Base-by-base conservation (phyloP, 75 land plant genomes). In the Picea glauca region DNA sequence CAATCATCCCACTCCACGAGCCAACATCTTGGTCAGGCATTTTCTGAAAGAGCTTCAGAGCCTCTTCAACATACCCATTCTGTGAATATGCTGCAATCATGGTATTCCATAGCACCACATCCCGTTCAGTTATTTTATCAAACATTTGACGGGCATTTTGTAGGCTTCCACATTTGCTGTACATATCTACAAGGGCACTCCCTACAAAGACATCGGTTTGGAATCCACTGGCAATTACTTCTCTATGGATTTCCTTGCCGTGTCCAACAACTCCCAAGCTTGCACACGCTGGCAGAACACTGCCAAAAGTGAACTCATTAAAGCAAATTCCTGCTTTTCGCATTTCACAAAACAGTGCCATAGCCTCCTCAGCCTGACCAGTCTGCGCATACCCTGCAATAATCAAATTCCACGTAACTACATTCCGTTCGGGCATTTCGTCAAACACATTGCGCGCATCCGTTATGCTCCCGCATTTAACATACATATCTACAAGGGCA, bases 1-100 rank as follows among this genome's bases (percentile, higher is more conserved):
- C 90, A 40, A 91, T 88, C 87, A 91, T 84, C 67, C 84, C 85
- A 80, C 84, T 91, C 93, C 93, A 91, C 68, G 88, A 88, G 32
- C 84, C 83, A 9, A 77, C 85, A 78, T 90, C 90, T 77, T 72
- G 80, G 32, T 85, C 86, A 40, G 15, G 33, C 85, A 81, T 59
- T 63, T 60, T 80, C 21, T 91, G 90, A 60, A 91, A 91, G 80
- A 91, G 23, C 40, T 18, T 6, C 18, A 83, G 58, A 0, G 93
- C 93, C 38, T 23, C 58, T 15, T 76, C 80, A 13, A 91, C 15
- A 40, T 81, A 65, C 4, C 68, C 38, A 30, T 65, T 31, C 13
- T 33, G 31, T 32, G 35, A 13, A 33, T 65, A 65, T 2, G 68
- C 68, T 65, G 38, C 38, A 65, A 65, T 65, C 6, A 65, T 65